Percentiles rank a stretch among this genome's conserved stretches.
Conservation (phyloP, 2,329 filamentous ascomycete genomes). For the Cucurbitaria berberidis region DNA sequence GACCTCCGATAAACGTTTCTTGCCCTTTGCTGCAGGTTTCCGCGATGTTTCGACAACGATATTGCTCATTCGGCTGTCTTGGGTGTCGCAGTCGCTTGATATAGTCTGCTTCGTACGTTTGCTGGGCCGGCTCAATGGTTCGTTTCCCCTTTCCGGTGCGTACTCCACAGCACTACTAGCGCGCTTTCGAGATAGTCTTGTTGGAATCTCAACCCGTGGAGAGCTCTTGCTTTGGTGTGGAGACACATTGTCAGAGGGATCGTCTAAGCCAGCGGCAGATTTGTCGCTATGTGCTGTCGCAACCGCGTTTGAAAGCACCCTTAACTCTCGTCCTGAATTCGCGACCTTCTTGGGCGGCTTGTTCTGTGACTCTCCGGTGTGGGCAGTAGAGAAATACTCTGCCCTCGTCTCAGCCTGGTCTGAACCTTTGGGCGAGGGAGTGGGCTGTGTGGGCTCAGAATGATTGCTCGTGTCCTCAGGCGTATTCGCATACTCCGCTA, state of each 20-base stretch:
- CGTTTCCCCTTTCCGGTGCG: constrained; percentile 1
- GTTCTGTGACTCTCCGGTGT: constrained; percentile 18
- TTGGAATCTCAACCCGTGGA: constrained; percentile 12
- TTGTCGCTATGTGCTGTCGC: not conserved
- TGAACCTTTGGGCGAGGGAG: not conserved
- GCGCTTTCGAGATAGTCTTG: constrained; percentile 19
- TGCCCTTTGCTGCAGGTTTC: constrained; percentile 13
- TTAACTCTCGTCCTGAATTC: not conserved
- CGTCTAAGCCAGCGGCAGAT: not conserved
- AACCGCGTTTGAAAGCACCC: not conserved
- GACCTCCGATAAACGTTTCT: constrained; percentile 11
- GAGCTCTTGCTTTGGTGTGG: not conserved
- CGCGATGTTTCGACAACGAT: constrained; percentile 9
- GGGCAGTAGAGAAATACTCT: constrained; percentile 23
- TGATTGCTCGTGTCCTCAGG: constrained; percentile 2
- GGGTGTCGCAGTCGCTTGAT: constrained; percentile 7
- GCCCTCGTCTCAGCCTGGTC: not conserved
- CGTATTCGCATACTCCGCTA: not conserved
- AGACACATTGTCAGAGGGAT: not conserved
- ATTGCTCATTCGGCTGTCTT: constrained; percentile 15
- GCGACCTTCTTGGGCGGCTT: not conserved
- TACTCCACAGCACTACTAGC: constrained; percentile 5
- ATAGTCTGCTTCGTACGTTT: constrained; percentile 26
- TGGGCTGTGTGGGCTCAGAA: constrained; percentile 1
- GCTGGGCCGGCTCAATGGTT: constrained; percentile 1